phyloP scores from a whole-genome alignment of 1,139 yeast species.

The Sugiyamaella grinbergsii region DNA sequence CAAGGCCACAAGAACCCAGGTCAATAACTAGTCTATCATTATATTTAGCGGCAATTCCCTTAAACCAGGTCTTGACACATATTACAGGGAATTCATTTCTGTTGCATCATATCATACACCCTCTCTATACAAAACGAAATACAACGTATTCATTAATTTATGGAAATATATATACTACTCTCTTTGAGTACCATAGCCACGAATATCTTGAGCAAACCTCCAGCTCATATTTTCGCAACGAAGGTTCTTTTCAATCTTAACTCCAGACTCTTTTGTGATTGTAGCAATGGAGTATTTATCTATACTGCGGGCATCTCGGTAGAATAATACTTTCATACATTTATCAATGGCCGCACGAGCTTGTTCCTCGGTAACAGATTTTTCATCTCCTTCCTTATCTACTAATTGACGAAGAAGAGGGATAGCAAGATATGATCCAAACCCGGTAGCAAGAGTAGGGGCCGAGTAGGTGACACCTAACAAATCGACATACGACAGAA shows the following conservation, averaged over 20 bases:
- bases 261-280: constrained; percentile 61
- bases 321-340: constrained; percentile 91
- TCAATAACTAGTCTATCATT: no score
- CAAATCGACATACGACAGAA: constrained; percentile 82
- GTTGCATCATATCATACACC: no score
- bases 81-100: no score
- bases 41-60: no score
- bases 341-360: constrained; percentile 77
- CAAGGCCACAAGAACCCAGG: no score
- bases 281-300: constrained; percentile 84
- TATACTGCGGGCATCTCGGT: constrained; percentile 93
- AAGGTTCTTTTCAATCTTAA: constrained; percentile 66
- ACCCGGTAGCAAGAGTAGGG: constrained; percentile 93
- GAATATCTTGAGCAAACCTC: constrained; percentile 86
- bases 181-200: constrained; percentile 79
- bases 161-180: no score
- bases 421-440: constrained; percentile 91
- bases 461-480: constrained; percentile 89
- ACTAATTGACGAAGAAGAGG: constrained; percentile 87
- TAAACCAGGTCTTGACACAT: no score
- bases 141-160: no score
- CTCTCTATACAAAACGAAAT: no score
- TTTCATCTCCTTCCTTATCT: constrained; percentile 74
- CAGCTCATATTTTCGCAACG: constrained; percentile 78
- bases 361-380: constrained; percentile 65